Base-by-base conservation (phyloP, 2,329 filamentous ascomycete species). In the Phaeoacremonium minimum region DNA sequence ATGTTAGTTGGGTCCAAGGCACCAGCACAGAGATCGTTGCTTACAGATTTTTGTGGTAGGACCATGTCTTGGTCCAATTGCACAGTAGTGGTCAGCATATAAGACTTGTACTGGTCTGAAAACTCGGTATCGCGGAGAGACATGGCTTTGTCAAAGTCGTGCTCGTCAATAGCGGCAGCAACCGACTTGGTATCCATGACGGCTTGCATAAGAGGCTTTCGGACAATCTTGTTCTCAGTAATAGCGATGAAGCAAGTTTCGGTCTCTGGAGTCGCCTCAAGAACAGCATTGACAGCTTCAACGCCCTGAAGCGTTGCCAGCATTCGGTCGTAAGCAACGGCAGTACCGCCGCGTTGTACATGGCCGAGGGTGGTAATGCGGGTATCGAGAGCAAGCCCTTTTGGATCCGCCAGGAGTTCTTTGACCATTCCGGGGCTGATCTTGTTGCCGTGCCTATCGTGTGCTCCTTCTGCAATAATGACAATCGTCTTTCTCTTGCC, bases 401-500 rank as follows among this genome's bases (percentile, higher is more conserved):
- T 69, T 54, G 79, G 79, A 53, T 83, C 77, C 26, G 88, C 83
- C n/a, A 98, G 77, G 34, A 97, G 79, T 49, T 91, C 78, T 60
- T 93, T 95, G 61, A 98, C 86, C 63, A 85, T 83, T 14, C 73
- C 67, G 8, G 88, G 81, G 1, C 80, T 80, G 52, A 98, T 95
- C 63, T 87, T 91, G 56, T 84, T 85, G 40, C 95, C 79, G 36
- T 91, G 67, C 46, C 77, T 75, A 64, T 96, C 90, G 48, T 90
- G 84, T 32, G 93, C 93, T 48, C 93, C 93, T 65, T 98, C 93
- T 35, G 93, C 93, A 35, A 98, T 85, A 51, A 98, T 95, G 52
- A 98, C 91, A 51, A 97, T 97, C 2, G 93, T 97, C 71, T 95
- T 94, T 52, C 93, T 80, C 75, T 97, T 98, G 55, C 93, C 93